Evolutionary conservation across 176 grass and related monocot genomes (phyloP).

Genomic region (Oryza brachyantha): DNA sequence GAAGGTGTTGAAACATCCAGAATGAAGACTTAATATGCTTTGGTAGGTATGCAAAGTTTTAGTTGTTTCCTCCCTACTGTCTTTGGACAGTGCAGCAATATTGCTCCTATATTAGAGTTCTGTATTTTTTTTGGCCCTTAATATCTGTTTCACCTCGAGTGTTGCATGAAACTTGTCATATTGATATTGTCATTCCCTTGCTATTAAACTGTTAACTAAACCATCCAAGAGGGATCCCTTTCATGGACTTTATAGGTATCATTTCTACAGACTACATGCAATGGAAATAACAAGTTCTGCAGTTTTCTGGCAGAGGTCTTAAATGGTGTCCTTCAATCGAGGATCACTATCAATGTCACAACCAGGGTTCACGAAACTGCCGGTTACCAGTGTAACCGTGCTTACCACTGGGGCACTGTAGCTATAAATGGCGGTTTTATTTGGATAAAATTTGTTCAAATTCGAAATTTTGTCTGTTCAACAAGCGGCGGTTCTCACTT

Average conservation of each 20-base stretch:
- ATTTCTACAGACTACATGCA: not conserved
- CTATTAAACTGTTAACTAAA: not conserved
- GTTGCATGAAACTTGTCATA: not conserved
- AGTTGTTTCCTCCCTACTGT: not conserved
- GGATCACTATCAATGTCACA: not conserved
- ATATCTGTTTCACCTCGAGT: conserved; percentile 9
- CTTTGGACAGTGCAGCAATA: not conserved
- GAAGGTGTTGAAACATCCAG: not conserved
- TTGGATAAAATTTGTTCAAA: too few species aligned
- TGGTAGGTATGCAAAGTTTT: conserved; percentile 6
- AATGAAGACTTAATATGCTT: conserved; percentile 18
- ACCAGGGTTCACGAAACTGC: too few species aligned
- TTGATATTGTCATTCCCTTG: not conserved
- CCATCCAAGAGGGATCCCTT: conserved; percentile 2
- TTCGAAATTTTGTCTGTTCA: too few species aligned
- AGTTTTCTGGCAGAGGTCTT: not conserved
- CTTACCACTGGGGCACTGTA: too few species aligned
- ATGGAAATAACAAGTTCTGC: not conserved
- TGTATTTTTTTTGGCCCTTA: conserved; percentile 1
- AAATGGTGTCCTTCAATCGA: conserved; percentile 5
- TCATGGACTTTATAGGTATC: not conserved
- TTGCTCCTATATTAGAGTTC: not conserved
- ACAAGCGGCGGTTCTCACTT: too few species aligned
- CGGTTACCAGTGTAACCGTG: too few species aligned
- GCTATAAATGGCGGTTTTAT: too few species aligned